Percentiles rank a stretch among this genome's conserved stretches.
phyloP scores from a whole-genome alignment of 2,329 filamentous ascomycete species.

The Mariannaea sp. region DNA sequence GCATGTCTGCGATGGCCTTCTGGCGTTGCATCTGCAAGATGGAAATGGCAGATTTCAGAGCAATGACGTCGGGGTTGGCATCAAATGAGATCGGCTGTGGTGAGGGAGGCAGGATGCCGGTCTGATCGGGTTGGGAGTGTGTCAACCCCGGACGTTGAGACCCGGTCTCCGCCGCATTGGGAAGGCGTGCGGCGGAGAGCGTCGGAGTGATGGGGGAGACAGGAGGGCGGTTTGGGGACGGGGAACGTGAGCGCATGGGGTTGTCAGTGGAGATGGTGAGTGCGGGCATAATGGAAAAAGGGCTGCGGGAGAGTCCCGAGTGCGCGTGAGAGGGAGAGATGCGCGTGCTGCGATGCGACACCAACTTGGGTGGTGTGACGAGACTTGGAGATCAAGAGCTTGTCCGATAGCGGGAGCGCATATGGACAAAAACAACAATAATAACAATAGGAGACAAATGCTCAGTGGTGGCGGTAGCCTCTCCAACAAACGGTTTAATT shows the following conservation, averaged over 20 bases:
- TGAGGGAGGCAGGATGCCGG: conserved; percentile 51
- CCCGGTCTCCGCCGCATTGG: conserved; percentile 22
- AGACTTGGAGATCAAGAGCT: conserved; percentile 9
- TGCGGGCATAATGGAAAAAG: conserved; percentile 37
- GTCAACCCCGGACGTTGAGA: conserved; percentile 45
- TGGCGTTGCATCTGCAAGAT: conserved; percentile 85
- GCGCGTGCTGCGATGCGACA: conserved; percentile 6
- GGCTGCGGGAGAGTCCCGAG: conserved; percentile 1
- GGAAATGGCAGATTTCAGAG: conserved; percentile 81
- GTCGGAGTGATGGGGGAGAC: conserved; percentile 62
- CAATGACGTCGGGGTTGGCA: conserved; percentile 82
- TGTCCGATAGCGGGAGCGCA: conserved; percentile 24
- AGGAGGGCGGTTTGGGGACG: conserved; percentile 55
- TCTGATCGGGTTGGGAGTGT: conserved; percentile 51
- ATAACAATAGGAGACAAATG: conserved; percentile 4
- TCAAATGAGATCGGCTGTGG: conserved; percentile 62
- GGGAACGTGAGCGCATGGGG: conserved; percentile 40
- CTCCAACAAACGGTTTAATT: conserved; percentile 2
- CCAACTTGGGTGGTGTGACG: conserved; percentile 11
- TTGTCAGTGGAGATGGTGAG: conserved; percentile 41
- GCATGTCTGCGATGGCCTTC: conserved; percentile 77
- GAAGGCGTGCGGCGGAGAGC: conserved; percentile 44
- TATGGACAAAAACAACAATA: not conserved
- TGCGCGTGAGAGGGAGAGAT: not conserved
- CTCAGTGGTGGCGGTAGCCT: conserved; percentile 2